These are phyloP conservation scores for Hondaea fermentalgiana DNA, from an alignment of 108 stramenopile species.

Conservation along the genomic window DNA sequence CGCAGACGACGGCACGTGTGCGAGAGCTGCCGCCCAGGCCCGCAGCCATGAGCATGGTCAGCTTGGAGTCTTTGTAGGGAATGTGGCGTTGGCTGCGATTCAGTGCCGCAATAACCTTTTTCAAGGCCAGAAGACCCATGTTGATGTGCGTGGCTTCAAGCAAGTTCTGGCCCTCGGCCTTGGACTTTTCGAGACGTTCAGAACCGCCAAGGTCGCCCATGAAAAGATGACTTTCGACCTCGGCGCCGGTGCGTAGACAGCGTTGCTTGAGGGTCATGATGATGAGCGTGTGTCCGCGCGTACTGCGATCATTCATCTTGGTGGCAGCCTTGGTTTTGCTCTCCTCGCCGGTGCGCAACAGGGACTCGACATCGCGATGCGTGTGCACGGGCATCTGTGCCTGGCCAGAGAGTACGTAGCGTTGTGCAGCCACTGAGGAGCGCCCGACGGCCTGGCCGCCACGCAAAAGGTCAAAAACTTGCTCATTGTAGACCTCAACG, in stretches of 20 bases:
- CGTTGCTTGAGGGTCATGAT: slow-evolving; percentile 50
- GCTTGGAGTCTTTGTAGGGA: slow-evolving; percentile 60
- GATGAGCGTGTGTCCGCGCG: slow-evolving; percentile 59
- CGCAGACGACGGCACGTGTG: slow-evolving; percentile 55
- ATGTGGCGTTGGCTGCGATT: slow-evolving; percentile 32
- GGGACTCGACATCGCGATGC: slow-evolving; percentile 24
- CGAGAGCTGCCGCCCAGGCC: slow-evolving; percentile 58
- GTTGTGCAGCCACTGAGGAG: slow-evolving; percentile 53
- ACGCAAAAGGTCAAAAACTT: slow-evolving; percentile 50
- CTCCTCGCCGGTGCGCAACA: slow-evolving; percentile 41
- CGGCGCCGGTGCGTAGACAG: slow-evolving; percentile 28
- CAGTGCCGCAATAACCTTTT: slow-evolving; percentile 53
- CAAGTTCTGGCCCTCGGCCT: slow-evolving; percentile 19
- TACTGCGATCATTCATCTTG: slow-evolving; percentile 57
- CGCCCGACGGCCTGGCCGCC: slow-evolving; percentile 41
- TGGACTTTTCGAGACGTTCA: slow-evolving; percentile 57
- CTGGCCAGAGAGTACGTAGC: slow-evolving; percentile 49
- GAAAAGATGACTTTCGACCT: slow-evolving; percentile 42
- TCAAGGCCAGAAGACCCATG: slow-evolving; percentile 53
- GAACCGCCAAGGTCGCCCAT: slow-evolving; percentile 60
- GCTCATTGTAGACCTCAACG: slow-evolving; percentile 59
- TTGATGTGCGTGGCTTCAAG: slow-evolving; percentile 65
- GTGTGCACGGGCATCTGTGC: slow-evolving; percentile 36
- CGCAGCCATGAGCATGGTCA: slow-evolving; percentile 56
- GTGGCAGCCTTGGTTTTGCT: slow-evolving; percentile 56